Conservation (phyloP, 768 basidiomycete genomes). For the Suillus spraguei region DNA sequence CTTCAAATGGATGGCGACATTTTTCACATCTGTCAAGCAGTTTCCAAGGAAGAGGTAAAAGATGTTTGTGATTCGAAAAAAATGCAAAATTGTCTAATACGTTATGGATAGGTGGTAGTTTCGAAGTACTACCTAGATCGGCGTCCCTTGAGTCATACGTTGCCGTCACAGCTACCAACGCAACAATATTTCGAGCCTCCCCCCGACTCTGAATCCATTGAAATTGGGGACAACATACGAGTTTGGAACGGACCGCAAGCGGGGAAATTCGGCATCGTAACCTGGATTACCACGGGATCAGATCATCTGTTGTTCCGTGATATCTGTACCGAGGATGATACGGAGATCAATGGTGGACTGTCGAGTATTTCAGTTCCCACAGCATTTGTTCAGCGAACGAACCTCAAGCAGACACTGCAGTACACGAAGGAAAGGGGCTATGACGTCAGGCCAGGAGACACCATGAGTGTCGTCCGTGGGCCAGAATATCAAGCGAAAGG, state of each 20-base stretch:
- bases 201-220: not conserved
- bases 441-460: too few relatives aligned
- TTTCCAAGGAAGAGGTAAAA: not conserved
- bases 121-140: not conserved
- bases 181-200: not conserved
- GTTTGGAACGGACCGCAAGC: too few relatives aligned
- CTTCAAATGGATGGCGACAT: too few relatives aligned
- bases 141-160: not conserved
- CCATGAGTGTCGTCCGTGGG: too few relatives aligned
- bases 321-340: too few relatives aligned
- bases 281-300: not conserved
- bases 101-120: not conserved
- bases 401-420: not conserved
- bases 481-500: too few relatives aligned
- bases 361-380: too few relatives aligned
- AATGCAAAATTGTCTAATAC: not conserved
- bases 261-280: not conserved
- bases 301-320: not conserved
- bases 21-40: too few relatives aligned
- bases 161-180: not conserved
- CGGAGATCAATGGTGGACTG: too few relatives aligned
- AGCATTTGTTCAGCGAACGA: too few relatives aligned
- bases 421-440: too few relatives aligned
- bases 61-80: too few relatives aligned
- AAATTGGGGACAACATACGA: not conserved